Base-by-base conservation (phyloP, 2,329 filamentous ascomycete species). In the Rhynchosporium secalis region DNA sequence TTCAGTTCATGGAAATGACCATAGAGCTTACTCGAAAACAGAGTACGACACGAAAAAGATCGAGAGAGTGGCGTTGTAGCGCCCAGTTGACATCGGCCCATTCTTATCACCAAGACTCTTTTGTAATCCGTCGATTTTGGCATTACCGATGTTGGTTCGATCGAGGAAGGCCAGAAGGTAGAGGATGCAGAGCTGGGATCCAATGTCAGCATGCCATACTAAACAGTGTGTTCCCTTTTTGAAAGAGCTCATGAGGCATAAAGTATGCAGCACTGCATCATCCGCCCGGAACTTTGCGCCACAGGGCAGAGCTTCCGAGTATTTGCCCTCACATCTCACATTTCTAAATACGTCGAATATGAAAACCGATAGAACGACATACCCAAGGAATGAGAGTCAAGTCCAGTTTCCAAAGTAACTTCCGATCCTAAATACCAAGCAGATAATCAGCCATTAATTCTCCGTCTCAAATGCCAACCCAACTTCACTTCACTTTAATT, bases 41-140 rank as follows among this genome's bases (percentile, higher is more conserved):
- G 90, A 83, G 73, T 96, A 96, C 0, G 89, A 92, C 56, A 96
- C 81, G 77, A 96, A 96, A 78, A 96, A 96, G 69, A 96, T 88
- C 40, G 89, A 91, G 7, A 96, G 80, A 0, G 87, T 84, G 28
- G 83, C 80, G 74, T 93, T 93, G 77, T 92, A 96, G 71, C 89
- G 80, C 5, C 79, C 76, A 2, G 82, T 80, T 0, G 81, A 81
- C 79, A 94, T 84, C 38, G 49, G 41, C 9, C 47, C 36, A 33
- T 49, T 40, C 38, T 49, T 40, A 26, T 82, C 67, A 6, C 70
- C 59, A 15, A 95, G 77, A 62, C 89, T 86, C 10, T 33, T 76
- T 47, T 71, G 93, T 29, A 92, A 69, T 1, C 81, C 80, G 29
- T 82, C 83, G 63, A 87, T 83, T 67, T 85, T 86, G 43, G 85